Base-by-base conservation (phyloP, 805 yeast species). In the Starmerella geochares region DNA sequence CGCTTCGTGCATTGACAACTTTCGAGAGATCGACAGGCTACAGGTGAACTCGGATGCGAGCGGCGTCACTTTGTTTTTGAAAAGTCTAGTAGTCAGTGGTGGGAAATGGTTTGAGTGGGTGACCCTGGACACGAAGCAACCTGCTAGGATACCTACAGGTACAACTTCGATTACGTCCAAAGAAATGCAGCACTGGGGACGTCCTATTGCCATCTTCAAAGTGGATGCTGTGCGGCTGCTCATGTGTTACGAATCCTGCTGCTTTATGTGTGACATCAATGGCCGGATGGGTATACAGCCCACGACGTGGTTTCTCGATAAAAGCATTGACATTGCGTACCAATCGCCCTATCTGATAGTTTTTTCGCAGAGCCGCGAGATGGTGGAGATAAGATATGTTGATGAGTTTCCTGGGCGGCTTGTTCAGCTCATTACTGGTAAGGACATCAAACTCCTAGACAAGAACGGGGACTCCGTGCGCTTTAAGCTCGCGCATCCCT, bases 351-450 rank as follows among this genome's bases (percentile, higher is more conserved):
- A 69, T 57, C 62, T 80, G 49, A 61, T 79, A 7, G 62, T 82
- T 4, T 72, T 78, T 25, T 78, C 81, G 37, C 57, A 53, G 27
- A 42, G 51, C 21, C 79, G 79, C 19, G 86, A 83, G 55, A 73
- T 80, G 42, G 70, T 84, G 8, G 94, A 86, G 60, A 71, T 86
- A 2, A 78, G 87, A 69, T 72, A 78, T 31, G 67, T 81, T 23
- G 68, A 62, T 7, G 62, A 62, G 32, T 39, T 45, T 16, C 53
- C 57, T 3, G 58, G 58, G 2, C 28, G 54, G 14, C 56, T 70
- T 20, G 74, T 73, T 31, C 94, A 86, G 62, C 81, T 84, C 4
- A 71, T 86, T 36, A 74, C 79, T 3, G 90, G 90, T 20, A 81
- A 80, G 60, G 84, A 78, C 56, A 75, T 85, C 28, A 57, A 65